Conservation (phyloP, 164 flowering plant genomes). For the Paratinospora sagittata region DNA sequence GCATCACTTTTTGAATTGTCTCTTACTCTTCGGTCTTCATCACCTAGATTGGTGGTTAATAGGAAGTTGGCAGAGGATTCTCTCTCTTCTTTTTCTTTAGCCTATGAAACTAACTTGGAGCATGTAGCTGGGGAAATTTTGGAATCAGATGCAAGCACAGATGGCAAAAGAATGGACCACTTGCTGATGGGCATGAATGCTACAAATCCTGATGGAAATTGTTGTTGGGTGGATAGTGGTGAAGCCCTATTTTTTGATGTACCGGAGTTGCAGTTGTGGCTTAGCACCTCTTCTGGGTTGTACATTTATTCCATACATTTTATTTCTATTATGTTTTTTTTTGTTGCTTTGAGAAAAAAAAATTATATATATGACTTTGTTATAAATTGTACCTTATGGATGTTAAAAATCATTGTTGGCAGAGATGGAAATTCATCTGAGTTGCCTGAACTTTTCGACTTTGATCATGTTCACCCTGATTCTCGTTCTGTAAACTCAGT, state of each 20-base stretch:
- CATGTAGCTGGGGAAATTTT: slow-evolving; percentile 16
- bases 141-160: slow-evolving; percentile 20
- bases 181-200: slow-evolving; percentile 54
- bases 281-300: slow-evolving; percentile 33
- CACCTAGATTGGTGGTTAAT: slow-evolving; percentile 88
- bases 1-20: slow-evolving; percentile 76
- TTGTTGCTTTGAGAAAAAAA: background rate
- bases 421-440: slow-evolving; percentile 52
- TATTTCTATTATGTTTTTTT: background rate
- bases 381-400: background rate
- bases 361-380: background rate
- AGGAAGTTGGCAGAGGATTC: slow-evolving; percentile 88
- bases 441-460: slow-evolving; percentile 86
- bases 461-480: slow-evolving; percentile 73
- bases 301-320: slow-evolving; percentile 23
- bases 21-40: slow-evolving; percentile 81
- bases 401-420: slow-evolving; percentile 18
- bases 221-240: slow-evolving; percentile 98
- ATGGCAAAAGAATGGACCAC: slow-evolving; percentile 29
- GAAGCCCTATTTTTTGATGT: slow-evolving; percentile 55
- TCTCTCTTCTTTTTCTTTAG: slow-evolving; percentile 63
- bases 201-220: slow-evolving; percentile 52
- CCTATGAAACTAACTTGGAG: slow-evolving; percentile 37
- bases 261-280: slow-evolving; percentile 58
- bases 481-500: slow-evolving; percentile 53